Base-by-base conservation (phyloP, 805 yeast genomes). In the Zygoascus ofunaensis region DNA sequence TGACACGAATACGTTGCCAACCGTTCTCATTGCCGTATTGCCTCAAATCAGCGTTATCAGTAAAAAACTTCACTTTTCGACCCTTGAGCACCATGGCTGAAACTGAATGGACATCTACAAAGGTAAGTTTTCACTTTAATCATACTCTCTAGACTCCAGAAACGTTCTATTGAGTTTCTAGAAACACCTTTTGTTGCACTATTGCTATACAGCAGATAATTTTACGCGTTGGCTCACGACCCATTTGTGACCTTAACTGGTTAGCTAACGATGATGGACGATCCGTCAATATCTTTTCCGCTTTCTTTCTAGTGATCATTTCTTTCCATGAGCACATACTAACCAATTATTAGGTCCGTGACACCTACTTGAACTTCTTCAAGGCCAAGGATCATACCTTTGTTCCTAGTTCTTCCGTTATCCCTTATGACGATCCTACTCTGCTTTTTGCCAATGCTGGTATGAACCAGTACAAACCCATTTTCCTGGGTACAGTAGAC, bases 381-480 rank as follows among this genome's bases (percentile, higher is more conserved):
- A 73, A 75, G 53, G 68, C 73, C 38, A 66, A 67, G 39, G 65
- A 71, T 40, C 99, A 92, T 64, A 81, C 79, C 2, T 87, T 76
- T 63, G 89, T 92, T 39, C 87, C 95, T 19, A 83, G 95, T 0
- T 87, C 97, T 1, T 85, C 96, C 0, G 97, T 90, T 23, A 81
- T 92, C 49, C 99, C 99, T 43, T 94, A 82, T 63, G 97, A 92
- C 69, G 99, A 92, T 63, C 98, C 99, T 42, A 90, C 97, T 21
- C 74, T 92, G 50, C 71, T 92, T 50, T 92, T 92, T 62, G 95
- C 98, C 61, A 92, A 92, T 63, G 99, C 99, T 48, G 98, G 97
- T 68, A 92, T 92, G 99, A 92, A 92, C 70, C 99, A 92, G 71
- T 92, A 89, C 68, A 92, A 92, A 67, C 95, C 98, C 12, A 92